Base-by-base conservation (phyloP, 2,329 filamentous ascomycete genomes). In the Penicillium sp. region DNA sequence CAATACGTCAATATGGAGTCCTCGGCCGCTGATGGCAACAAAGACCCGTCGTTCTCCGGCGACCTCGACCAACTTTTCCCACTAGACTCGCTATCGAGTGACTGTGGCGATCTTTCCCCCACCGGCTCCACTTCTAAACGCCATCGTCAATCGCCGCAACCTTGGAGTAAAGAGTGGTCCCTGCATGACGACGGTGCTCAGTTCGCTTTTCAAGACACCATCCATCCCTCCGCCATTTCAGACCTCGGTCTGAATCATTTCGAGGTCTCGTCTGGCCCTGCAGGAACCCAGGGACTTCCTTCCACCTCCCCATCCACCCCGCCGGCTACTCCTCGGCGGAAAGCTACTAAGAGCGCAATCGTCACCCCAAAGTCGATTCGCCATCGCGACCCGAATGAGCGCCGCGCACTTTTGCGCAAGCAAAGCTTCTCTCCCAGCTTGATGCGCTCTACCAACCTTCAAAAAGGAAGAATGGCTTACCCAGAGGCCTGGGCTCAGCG, bases 1-100 rank as follows among this genome's bases (percentile, higher is more conserved):
- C 74, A 81, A 60, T 81, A 79, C 59, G 71, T 81, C 61, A 74
- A 79, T 51, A 73, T 76, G 63, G 78, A 80, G 45, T 68, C 74
- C 40, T 70, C 74, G 51, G 70, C 70, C 39, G 69, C 68, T 52
- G 68, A 72, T 46, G 64, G 65, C 45, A 63, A 70, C 49, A 71
- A 72, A 62, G 72, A 75, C 50, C 67, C 69, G 47, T 65, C 69
- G 53, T 69, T 69, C 54, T 68, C 70, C 40, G 64, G 73, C 54
- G 70, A 76, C 47, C 64, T 75, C 50, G 68, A 72, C 50, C 70
- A 76, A 58, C 65, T 77, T 60, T 74, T 78, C 70, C 60, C 72
- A 50, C 54, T 74, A 47, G 69, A 74, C 41, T 58, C 67, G 53
- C 66, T 72, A 45, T 72, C 72, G 39, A 77, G 72, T 68, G 71